Base-by-base conservation (phyloP, 169 alveolate genomes). In the Plasmodium ovale region DNA sequence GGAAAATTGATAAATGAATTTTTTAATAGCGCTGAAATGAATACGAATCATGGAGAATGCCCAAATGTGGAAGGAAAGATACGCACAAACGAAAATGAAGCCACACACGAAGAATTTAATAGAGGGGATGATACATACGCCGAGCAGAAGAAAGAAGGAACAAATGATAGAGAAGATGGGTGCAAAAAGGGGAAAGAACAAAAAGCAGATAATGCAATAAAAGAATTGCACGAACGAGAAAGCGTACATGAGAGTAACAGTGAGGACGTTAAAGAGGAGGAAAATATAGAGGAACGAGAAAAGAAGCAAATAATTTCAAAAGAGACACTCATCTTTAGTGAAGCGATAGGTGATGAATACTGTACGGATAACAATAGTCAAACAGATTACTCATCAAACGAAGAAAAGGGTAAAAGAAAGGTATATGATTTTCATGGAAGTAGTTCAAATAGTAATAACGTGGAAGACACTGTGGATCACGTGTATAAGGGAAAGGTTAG, bases 401-500 rank as follows among this genome's bases (percentile, higher is more conserved):
- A 27, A 3, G 72, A 77, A 33, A 37, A 23, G 35, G 27, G 10
- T 23, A 21, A 16, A 42, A 59, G 62, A 25, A n/a, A n/a, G n/a
- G n/a, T n/a, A n/a, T n/a, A n/a, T n/a, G n/a, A n/a, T n/a, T n/a
- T n/a, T n/a, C 12, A 25, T 47, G 42, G 19, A 1, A 27, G 6
- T 27, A 44, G 6, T 1, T 35, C 19, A 60, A 82, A 82, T 53
- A 12, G 19, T 42, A 39, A 16, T 54, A 54, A 49, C 19, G 21
- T 7, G 29, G 12, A 49, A 1, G 54, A 47, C n/a, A 47, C 23
- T 42, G 39, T 5, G 39, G 65, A 59, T 35, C 42, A 51, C 69
- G 58, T 65, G 23, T 70, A 70, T 69, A 82, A 82, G 42, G 54
- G 60, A 47, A 82, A 82, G 35, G 53, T 64, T 51, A 35, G 53